Percentiles rank a stretch among this genome's conserved stretches.
Evolutionary conservation across 306 rosid species (phyloP).

Genomic region (Cotoneaster glaucophyllus): DNA sequence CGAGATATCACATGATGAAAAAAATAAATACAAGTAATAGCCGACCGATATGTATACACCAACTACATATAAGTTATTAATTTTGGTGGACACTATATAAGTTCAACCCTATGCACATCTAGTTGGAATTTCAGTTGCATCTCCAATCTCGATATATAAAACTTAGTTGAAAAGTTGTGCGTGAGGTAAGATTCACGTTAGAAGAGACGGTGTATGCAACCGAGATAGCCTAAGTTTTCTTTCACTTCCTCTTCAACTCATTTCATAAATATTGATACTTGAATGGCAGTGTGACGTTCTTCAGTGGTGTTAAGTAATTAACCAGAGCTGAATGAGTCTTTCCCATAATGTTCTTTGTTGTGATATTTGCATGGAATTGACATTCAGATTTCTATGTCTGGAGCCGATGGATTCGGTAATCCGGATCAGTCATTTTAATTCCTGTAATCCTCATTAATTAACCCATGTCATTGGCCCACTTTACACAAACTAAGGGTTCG

Average conservation of each 20-base stretch:
- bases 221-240: not conserved
- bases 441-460: too few species aligned
- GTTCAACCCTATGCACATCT: not conserved
- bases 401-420: too few species aligned
- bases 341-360: not conserved
- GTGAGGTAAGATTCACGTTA: not conserved
- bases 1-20: not conserved
- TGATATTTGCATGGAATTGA: not conserved
- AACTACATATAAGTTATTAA: too few species aligned
- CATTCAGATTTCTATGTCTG: rapidly evolving
- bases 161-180: not conserved
- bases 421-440: too few species aligned
- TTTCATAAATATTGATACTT: too few species aligned
- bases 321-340: not conserved
- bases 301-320: not conserved
- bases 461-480: rapidly evolving
- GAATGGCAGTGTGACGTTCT: not conserved
- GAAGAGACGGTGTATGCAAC: not conserved
- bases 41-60: rapidly evolving
- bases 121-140: too few species aligned
- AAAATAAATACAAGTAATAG: not conserved
- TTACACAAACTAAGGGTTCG: too few species aligned
- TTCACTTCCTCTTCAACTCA: not conserved
- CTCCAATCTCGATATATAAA: too few species aligned
- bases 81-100: too few species aligned